Percentiles rank a stretch among this genome's conserved stretches.
Evolutionary conservation across 371 early-diverging fungal species (phyloP).

Genomic region (Zancudomyces culisetae): DNA sequence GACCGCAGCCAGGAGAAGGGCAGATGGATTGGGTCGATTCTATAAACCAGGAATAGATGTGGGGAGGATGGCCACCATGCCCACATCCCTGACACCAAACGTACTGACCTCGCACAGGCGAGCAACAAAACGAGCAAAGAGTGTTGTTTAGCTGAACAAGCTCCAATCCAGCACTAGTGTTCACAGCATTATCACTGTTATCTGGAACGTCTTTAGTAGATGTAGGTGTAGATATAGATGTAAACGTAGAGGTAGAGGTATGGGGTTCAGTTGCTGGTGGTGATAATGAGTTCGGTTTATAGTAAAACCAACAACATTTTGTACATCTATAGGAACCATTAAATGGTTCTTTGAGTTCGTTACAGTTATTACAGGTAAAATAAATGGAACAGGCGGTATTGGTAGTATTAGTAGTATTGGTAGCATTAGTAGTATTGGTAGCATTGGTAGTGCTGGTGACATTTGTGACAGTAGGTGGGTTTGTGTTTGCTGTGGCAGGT

Average conservation of each 20-base stretch:
- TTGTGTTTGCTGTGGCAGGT: no score
- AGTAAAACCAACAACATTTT: no score
- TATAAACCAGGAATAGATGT: slow-evolving; percentile 18
- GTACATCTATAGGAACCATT: no score
- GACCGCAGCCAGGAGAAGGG: slow-evolving; percentile 25
- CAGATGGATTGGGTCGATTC: slow-evolving; percentile 9
- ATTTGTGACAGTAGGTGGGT: no score
- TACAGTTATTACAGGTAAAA: no score
- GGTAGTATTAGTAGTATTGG: no score
- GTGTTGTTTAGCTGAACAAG: background rate
- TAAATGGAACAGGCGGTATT: no score
- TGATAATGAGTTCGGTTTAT: no score
- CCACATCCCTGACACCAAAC: slow-evolving; percentile 26
- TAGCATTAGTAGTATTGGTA: no score
- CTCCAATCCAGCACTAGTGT: background rate
- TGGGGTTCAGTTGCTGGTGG: no score
- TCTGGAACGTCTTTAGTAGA: background rate
- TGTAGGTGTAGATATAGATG: background rate
- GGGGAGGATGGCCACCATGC: slow-evolving; percentile 24
- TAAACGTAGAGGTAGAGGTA: background rate
- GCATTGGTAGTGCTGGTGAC: no score
- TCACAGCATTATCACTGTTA: background rate
- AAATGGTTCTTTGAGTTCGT: no score
- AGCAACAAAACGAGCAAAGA: slow-evolving; percentile 2
- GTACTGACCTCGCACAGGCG: slow-evolving; percentile 12